These are phyloP conservation scores for Pythium dissimile DNA, from an alignment of 352 stramenopile genomes.

Conservation along the genomic window DNA sequence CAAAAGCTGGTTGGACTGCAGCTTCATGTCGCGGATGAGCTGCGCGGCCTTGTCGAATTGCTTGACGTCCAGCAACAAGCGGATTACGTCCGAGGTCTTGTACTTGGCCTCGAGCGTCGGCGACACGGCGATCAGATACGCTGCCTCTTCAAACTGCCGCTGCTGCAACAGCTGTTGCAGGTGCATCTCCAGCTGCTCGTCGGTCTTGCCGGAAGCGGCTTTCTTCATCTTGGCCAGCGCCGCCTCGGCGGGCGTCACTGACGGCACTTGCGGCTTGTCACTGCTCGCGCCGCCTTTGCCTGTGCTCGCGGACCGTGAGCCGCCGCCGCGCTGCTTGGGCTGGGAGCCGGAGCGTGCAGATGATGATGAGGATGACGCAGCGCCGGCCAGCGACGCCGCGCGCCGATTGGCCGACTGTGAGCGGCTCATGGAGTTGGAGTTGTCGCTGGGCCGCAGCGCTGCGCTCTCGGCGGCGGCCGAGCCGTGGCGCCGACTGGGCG, in stretches of 20 bases:
- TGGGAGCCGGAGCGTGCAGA: constrained; percentile 39
- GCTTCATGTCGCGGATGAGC: constrained; percentile 71
- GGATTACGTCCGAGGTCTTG: constrained; percentile 75
- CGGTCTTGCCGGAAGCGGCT: constrained; percentile 28
- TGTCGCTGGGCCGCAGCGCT: neutral
- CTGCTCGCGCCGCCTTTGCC: neutral
- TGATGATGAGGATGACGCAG: neutral
- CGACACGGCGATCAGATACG: constrained; percentile 61
- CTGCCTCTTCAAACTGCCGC: constrained; percentile 51
- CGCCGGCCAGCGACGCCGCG: neutral
- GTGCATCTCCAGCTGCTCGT: constrained; percentile 46
- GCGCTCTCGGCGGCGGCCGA: constrained; percentile 12
- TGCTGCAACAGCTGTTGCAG: constrained; percentile 54
- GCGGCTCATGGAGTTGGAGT: neutral
- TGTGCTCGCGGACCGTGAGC: neutral
- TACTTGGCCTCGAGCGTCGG: constrained; percentile 56
- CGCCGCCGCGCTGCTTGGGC: constrained; percentile 36
- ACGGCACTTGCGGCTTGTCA: constrained; percentile 15
- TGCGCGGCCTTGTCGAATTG: constrained; percentile 61
- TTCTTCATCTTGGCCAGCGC: constrained; percentile 35
- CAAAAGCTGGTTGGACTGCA: constrained; percentile 66
- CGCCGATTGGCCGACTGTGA: constrained; percentile 15
- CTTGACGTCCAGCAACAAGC: constrained; percentile 64
- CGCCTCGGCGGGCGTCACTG: constrained; percentile 27
- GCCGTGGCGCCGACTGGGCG: constrained; percentile 10